A percentile compares a stretch with the other conserved stretches of the same genome.
phyloP scores from a whole-genome alignment of 2,329 filamentous ascomycete species.

The Sporothrix inflata region DNA sequence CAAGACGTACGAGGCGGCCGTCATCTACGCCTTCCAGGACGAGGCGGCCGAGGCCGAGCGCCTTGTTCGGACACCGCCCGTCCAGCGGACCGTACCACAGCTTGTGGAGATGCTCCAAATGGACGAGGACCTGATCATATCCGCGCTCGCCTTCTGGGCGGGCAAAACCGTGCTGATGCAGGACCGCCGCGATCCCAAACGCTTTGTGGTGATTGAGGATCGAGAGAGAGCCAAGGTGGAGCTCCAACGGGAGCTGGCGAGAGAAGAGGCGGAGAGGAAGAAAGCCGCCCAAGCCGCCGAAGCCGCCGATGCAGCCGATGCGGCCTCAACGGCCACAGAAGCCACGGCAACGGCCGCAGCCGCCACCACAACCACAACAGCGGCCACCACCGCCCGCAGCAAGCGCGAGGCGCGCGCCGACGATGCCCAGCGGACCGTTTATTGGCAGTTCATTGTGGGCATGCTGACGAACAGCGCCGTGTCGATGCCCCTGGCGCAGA shows the following conservation, averaged over 20 bases:
- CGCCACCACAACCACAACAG: not conserved
- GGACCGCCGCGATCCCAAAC: conserved; percentile 48
- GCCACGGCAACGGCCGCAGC: conserved; percentile 34
- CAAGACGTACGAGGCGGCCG: conserved; percentile 81
- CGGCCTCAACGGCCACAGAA: conserved; percentile 26
- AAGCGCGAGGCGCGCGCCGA: conserved; percentile 52
- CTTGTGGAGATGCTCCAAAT: conserved; percentile 65
- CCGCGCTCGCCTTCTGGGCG: conserved; percentile 73
- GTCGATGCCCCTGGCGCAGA: conserved; percentile 77
- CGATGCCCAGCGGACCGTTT: conserved; percentile 64
- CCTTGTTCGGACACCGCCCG: conserved; percentile 36
- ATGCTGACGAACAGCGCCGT: conserved; percentile 92
- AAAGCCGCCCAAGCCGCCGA: conserved; percentile 25
- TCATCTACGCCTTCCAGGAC: conserved; percentile 81
- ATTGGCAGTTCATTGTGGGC: conserved; percentile 89
- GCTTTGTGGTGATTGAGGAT: conserved; percentile 70
- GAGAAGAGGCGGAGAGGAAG: conserved; percentile 36
- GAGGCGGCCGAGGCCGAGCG: conserved; percentile 38
- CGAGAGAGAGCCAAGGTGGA: conserved; percentile 32
- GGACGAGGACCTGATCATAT: conserved; percentile 70
- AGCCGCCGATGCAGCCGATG: conserved; percentile 36
- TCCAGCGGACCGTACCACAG: conserved; percentile 54
- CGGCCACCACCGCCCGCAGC: conserved; percentile 38
- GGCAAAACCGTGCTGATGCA: conserved; percentile 64
- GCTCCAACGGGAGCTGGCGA: conserved; percentile 37